Base-by-base conservation (phyloP, 1,284 basidiomycete genomes). In the Irpex lacteus region DNA sequence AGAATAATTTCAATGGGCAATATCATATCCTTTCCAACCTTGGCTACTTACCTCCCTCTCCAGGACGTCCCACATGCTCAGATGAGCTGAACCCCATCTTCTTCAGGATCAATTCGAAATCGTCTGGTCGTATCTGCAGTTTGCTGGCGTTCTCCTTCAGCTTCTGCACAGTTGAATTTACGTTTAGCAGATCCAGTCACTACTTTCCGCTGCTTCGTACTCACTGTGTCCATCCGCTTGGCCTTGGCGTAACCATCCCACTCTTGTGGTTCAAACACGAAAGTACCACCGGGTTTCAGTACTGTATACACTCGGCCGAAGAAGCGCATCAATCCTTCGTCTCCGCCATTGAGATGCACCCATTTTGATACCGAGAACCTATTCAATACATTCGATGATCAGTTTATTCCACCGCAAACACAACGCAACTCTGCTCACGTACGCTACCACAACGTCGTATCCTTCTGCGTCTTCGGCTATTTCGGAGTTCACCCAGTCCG, bases 311-410 rank as follows among this genome's bases (percentile, higher is more conserved):
- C 84, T 19, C 86, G 83, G 2, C 71, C 75, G 70, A 95, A 94
- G 73, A 94, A 92, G 0, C 67, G 65, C 55, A 74, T 69, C 9
- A 95, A 67, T 0, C 86, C 92, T 0, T 83, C 82, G 68, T 95
- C 92, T 9, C 90, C 90, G 7, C 79, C 78, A 67, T 94, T 88
- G 2, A 95, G 77, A 73, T 95, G 92, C 32, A 95, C 91, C 92
- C 93, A 95, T 74, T 94, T 95, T 0, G 91, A 85, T 54, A 95
- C 77, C 0, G 92, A 95, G 66, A 95, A 87, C 1, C 92, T 94
- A 69, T 38, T 32, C 26, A 26, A 26, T 26, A 26, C 26, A 26
- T 26, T 26, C 26, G 26, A 26, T 26, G 26, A 26, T 26, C 26
- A 26, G 26, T 26, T 26, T 26, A 26, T 26, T 13, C 53, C 52